Conservation (phyloP, 345 rosid genomes). For the Ceriops tagal region DNA sequence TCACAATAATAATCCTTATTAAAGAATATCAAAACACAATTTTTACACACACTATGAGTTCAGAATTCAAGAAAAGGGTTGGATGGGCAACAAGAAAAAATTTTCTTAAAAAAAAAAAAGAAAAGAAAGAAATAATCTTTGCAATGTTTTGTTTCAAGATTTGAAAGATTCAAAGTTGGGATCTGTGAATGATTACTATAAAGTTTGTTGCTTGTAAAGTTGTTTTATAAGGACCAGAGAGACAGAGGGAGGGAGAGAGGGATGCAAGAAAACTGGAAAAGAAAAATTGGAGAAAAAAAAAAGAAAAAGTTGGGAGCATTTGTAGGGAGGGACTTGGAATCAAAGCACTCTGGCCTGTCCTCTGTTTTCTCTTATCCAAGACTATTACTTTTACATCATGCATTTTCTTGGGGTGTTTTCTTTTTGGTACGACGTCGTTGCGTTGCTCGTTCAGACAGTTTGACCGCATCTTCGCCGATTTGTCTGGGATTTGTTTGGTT, state of each 20-base stretch:
- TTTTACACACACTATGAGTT: background rate
- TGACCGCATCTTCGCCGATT: background rate
- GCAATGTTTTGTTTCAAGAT: too few species aligned
- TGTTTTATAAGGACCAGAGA: background rate
- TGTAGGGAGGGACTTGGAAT: slow-evolving; percentile 26
- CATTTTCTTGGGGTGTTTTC: too few species aligned
- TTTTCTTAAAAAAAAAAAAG: background rate
- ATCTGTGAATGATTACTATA: background rate
- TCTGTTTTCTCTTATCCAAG: background rate
- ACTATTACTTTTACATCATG: too few species aligned
- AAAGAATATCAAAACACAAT: background rate
- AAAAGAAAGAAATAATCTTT: background rate
- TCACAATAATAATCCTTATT: too few species aligned
- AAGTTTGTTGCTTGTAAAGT: background rate
- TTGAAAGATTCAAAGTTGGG: slow-evolving; percentile 5
- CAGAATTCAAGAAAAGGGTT: background rate
- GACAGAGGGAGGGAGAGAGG: background rate
- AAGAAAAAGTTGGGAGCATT: slow-evolving; percentile 27
- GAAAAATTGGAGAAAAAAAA: background rate
- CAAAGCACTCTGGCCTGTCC: background rate
- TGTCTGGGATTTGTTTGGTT: too few species aligned
- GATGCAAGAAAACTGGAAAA: slow-evolving; percentile 1
- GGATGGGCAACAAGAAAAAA: background rate
- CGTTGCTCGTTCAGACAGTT: background rate
- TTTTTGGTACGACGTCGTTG: background rate